Evolutionary conservation across 2,329 filamentous ascomycete species (phyloP).

Genomic region (Xylariomycetidae sp.): DNA sequence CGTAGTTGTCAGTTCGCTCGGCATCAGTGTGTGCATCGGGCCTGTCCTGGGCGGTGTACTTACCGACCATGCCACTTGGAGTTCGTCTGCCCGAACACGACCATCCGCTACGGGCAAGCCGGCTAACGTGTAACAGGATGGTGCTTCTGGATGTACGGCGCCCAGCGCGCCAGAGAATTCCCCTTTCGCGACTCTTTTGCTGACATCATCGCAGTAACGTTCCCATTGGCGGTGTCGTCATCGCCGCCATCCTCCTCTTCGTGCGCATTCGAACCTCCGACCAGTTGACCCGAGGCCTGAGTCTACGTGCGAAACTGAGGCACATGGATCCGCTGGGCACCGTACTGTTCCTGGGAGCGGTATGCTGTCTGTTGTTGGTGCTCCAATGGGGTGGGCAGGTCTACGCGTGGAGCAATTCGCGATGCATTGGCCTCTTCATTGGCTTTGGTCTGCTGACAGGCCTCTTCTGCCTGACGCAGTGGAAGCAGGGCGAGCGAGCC

Average conservation of each 20-base stretch:
- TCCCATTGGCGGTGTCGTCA: conserved; percentile 3
- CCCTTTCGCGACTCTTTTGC: no score
- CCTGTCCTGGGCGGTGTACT: no score
- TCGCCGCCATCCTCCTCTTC: conserved; percentile 4
- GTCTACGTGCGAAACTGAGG: conserved; percentile 4
- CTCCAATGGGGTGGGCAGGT: conserved; percentile 35
- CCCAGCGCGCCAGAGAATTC: no score
- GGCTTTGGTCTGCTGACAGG: conserved; percentile 1
- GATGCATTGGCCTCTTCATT: conserved; percentile 8
- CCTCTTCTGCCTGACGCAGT: conserved; percentile 3
- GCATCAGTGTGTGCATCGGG: conserved; percentile 26
- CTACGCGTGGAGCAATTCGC: conserved; percentile 19
- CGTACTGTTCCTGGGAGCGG: conserved; percentile 15
- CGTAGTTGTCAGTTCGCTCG: conserved; percentile 35
- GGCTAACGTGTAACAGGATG: no score
- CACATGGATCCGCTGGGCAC: conserved; percentile 11
- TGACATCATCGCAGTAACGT: conserved; percentile 7
- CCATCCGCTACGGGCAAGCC: no score
- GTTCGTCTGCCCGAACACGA: no score
- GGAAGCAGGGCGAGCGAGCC: conserved; percentile 4
- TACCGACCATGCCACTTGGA: no score
- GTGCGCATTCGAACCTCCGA: background rate
- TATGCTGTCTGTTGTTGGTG: conserved; percentile 35
- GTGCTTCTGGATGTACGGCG: conserved; percentile 13
- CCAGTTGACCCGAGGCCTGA: conserved; percentile 1